phyloP scores from a whole-genome alignment of 805 yeast genomes.

The Metschnikowia lunata region DNA sequence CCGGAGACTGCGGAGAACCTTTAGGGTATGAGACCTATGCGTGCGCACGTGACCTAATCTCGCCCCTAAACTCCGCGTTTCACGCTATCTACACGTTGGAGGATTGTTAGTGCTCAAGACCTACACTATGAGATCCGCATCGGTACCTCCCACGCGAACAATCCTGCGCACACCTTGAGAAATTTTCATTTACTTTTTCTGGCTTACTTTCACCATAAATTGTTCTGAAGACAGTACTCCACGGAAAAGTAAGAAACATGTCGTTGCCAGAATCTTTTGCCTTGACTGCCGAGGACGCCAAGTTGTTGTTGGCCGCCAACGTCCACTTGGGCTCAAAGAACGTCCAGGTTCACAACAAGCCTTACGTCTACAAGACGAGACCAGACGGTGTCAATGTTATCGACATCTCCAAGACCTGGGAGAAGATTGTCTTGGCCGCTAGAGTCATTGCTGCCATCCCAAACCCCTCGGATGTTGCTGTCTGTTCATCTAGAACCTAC shows the following conservation, averaged over 20 bases:
- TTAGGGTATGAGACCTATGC: neutral
- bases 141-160: conserved; percentile 18
- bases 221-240: conserved; percentile 16
- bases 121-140: neutral
- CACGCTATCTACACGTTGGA: no score
- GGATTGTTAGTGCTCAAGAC: no score
- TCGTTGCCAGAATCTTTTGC: conserved; percentile 85
- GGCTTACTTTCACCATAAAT: conserved; percentile 15
- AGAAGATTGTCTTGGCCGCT: conserved; percentile 98
- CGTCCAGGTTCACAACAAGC: conserved; percentile 98
- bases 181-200: conserved; percentile 19
- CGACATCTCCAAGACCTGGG: conserved; percentile 99
- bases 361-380: conserved; percentile 96
- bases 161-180: conserved; percentile 20
- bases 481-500: conserved; percentile 97
- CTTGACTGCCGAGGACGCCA: conserved; percentile 97
- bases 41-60: conserved; percentile 2
- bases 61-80: neutral
- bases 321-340: conserved; percentile 99
- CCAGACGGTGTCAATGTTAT: conserved; percentile 99
- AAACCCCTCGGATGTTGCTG: conserved; percentile 97
- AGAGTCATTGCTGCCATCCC: conserved; percentile 99
- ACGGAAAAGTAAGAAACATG: conserved; percentile 40
- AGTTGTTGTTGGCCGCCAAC: conserved; percentile 99
- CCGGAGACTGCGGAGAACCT: no score